phyloP scores from a whole-genome alignment of 805 yeast species.

The Kodamaea fukazawae region DNA sequence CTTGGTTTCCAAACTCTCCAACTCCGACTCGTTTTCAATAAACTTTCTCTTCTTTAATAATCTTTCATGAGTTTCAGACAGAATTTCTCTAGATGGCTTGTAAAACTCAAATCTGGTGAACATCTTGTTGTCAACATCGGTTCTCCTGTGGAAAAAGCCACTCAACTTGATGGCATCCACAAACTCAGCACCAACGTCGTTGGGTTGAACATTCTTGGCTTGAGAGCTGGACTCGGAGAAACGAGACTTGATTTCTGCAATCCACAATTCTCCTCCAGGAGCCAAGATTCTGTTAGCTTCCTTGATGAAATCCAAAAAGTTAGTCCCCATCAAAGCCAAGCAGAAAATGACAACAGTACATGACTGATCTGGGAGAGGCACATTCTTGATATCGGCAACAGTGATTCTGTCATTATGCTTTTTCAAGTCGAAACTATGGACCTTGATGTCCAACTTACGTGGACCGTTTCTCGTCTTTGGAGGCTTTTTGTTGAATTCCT shows the following conservation, averaged over 20 bases:
- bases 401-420: conserved; percentile 87
- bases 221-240: conserved; percentile 55
- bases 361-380: conserved; percentile 76
- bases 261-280: conserved; percentile 95
- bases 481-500: conserved; percentile 26
- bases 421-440: conserved; percentile 89
- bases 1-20: conserved; percentile 55
- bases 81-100: conserved; percentile 72
- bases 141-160: conserved; percentile 85
- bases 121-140: conserved; percentile 89
- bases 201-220: conserved; percentile 25
- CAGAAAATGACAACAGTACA: conserved; percentile 91
- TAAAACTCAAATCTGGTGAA: conserved; percentile 92
- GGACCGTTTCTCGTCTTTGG: conserved; percentile 20
- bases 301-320: conserved; percentile 83
- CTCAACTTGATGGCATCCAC: conserved; percentile 68
- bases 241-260: conserved; percentile 94
- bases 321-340: conserved; percentile 95
- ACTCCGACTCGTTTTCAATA: conserved; percentile 65
- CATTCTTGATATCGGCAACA: conserved; percentile 93
- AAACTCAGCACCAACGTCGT: conserved; percentile 69
- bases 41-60: conserved; percentile 63
- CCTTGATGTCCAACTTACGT: conserved; percentile 49
- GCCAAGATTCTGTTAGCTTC: conserved; percentile 87
- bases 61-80: conserved; percentile 60